Base-by-base conservation (phyloP, 345 rosid genomes). In the Pugionium cornutum region DNA sequence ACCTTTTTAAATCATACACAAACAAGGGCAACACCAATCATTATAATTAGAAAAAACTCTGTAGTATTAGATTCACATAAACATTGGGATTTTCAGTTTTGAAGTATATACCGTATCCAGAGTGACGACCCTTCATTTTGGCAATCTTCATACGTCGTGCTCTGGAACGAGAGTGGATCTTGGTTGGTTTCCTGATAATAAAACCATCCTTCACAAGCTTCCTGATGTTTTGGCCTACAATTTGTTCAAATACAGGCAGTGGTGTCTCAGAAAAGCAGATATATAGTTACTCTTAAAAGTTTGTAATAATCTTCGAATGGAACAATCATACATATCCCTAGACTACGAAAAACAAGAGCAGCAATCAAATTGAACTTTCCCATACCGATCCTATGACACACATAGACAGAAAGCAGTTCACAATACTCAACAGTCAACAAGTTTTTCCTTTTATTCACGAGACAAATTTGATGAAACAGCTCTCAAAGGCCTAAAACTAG, bases 171-270 rank as follows among this genome's bases (percentile, higher is more conserved):
- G 98, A 92, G 78, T 92, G 98, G 50, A 92, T 92, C 88, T 92
- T 89, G 2, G 98, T 89, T 58, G 97, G 98, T 56, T 90, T 92
- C 83, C 90, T 88, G 77, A 92, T 92, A 72, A 92, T 85, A 68
- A 92, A 92, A 52, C 98, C 98, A 83, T 92, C 96, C 79, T 88
- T 92, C 53, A 92, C 96, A 67, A 89, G 81, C 85, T 90, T 92
- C 92, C 98, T 85, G 36, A 92, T 82, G 71, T 90, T 92, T 62
- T 85, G 97, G 49, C 98, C 98, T 66, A 53, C 8, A 34, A 0
- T 7, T 25, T 0, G 1, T 33, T 42, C 5, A 66, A 6, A 52
- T 29, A 18, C 25, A 68, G 25, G 5, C 10, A 25, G 0, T 0
- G 30, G 18, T 1, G 3, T 4, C 18, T 30, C 9, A 2, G 1